Conservation (phyloP, 2,329 filamentous ascomycete genomes). For the Aspergillus fructus region DNA sequence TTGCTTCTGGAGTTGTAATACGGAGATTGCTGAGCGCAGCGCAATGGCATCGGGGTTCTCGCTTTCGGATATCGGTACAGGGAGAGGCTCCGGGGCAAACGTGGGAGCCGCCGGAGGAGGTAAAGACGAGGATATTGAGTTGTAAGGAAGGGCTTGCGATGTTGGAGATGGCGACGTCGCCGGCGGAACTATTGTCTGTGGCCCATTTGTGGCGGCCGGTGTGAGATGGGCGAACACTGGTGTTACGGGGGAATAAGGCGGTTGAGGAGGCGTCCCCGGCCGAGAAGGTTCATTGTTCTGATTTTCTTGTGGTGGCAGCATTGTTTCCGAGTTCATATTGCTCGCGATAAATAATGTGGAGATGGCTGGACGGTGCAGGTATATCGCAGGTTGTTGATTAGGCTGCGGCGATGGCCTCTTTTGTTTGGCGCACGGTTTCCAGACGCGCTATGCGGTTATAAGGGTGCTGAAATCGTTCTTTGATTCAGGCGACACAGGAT, state of each 20-base stretch:
- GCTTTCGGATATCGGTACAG: conserved; percentile 47
- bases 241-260: conserved; percentile 49
- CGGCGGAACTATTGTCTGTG: conserved; percentile 34
- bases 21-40: conserved; percentile 77
- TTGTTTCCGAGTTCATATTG: conserved; percentile 15
- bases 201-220: conserved; percentile 20
- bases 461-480: background rate
- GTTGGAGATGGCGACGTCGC: conserved; percentile 30
- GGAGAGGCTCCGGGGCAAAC: conserved; percentile 38
- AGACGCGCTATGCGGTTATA: background rate
- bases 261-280: conserved; percentile 42
- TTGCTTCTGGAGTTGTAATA: conserved; percentile 81
- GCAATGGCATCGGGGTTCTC: conserved; percentile 84
- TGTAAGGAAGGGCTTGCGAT: conserved; percentile 12
- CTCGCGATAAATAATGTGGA: background rate
- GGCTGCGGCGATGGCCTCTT: conserved; percentile 4
- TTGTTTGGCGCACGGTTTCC: background rate
- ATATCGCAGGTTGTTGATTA: background rate
- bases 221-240: conserved; percentile 42
- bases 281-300: conserved; percentile 20
- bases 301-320: conserved; percentile 23
- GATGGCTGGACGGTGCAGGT: background rate
- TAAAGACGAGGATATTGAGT: conserved; percentile 12
- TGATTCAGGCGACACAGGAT: background rate
- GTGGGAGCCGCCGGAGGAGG: conserved; percentile 23